Conservation (phyloP, 331 rosid genomes). For the Rosa hybrid region DNA sequence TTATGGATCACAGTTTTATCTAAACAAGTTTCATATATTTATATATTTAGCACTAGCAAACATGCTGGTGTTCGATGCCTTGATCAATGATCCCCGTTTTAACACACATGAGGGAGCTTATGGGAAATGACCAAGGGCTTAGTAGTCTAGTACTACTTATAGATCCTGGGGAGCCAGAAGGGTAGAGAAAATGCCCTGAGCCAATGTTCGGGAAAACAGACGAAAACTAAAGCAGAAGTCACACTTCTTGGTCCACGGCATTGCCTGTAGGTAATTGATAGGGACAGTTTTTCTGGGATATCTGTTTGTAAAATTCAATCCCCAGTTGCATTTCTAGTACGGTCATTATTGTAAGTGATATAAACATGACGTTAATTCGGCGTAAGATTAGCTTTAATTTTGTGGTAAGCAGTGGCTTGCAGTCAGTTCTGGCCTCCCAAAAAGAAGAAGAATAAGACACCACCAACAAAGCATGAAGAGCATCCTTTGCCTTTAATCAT, state of each 20-base stretch:
- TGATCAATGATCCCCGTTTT: not conserved
- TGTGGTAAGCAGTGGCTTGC: slow-evolving; percentile 17
- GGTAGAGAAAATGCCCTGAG: not conserved
- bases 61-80: not conserved
- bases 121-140: no score
- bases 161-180: not conserved
- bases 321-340: not conserved
- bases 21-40: no score
- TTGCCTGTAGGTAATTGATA: not conserved
- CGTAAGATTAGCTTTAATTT: not conserved
- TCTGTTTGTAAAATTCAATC: not conserved
- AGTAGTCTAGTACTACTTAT: not conserved
- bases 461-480: slow-evolving; percentile 37
- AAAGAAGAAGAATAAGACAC: slow-evolving; percentile 18
- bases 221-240: not conserved
- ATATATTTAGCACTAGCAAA: not conserved
- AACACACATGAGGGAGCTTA: not conserved
- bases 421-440: slow-evolving; percentile 6
- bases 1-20: not conserved
- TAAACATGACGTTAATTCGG: slow-evolving; percentile 2
- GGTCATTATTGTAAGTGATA: not conserved
- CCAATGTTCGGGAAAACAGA: not conserved
- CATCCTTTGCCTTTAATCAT: slow-evolving; percentile 43
- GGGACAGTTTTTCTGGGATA: not conserved
- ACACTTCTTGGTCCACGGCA: not conserved